Evolutionary conservation across 108 stramenopile species (phyloP).

Genomic region (Aurantiochytrium sp.): DNA sequence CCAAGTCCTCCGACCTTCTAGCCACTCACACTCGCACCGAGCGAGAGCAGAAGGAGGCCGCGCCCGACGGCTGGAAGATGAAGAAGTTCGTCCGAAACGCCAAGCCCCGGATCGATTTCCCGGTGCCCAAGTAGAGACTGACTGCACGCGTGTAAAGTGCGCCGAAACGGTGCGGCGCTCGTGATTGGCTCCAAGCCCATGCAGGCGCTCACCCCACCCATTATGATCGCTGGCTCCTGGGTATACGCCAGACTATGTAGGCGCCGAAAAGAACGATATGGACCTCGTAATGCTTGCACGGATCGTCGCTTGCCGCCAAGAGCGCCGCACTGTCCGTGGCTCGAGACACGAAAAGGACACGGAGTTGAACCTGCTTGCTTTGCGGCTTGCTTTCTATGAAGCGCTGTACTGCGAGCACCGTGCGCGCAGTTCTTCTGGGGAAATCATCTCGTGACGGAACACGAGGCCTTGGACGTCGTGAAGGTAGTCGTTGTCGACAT

Average conservation of each 20-base stretch:
- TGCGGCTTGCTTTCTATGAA: too few species aligned
- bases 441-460: neutral
- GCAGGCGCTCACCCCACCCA: too few species aligned
- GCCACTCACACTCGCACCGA: neutral
- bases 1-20: conserved; percentile 4
- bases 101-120: neutral
- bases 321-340: too few species aligned
- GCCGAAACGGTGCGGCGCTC: too few species aligned
- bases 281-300: too few species aligned
- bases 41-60: neutral
- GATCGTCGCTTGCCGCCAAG: too few species aligned
- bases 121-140: neutral
- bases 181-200: too few species aligned
- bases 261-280: too few species aligned
- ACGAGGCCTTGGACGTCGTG: neutral
- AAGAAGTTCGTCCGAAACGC: neutral
- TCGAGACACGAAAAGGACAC: too few species aligned
- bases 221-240: too few species aligned
- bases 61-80: neutral
- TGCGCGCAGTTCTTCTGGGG: neutral
- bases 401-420: neutral
- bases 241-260: too few species aligned
- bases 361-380: too few species aligned
- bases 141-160: neutral
- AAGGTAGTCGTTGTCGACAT: neutral